Evolutionary conservation across 202 grass and related monocot genomes (phyloP), one percentile per base, ranked within the genome.

Genomic region (Bolboschoenoplectus hybrid): DNA sequence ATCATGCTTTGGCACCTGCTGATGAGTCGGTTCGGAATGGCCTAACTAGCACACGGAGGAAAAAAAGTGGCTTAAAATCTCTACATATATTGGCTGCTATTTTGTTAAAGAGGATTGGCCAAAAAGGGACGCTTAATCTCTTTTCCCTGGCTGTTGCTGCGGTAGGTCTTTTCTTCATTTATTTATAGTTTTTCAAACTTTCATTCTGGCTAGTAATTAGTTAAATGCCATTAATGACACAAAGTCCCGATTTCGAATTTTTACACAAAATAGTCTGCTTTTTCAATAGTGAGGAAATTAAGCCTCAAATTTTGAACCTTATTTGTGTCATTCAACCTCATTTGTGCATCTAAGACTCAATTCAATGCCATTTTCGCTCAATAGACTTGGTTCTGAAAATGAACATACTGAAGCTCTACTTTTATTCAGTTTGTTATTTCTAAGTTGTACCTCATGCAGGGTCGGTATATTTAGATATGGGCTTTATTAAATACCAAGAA

Each of bases 1-100:
- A 82, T 9, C 73, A 82, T 16, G 83, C 56, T 9, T 12, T 57
- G 82, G 45, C 71, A 88, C 77, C 80, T 85, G 71, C 32, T 80
- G 61, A 71, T 43, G 84, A 41, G 41, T 69, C 20, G 43, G 80
- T 65, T 14, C 95, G 73, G 58, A 81, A 87, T 74, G 87, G 84
- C 41, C 84, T 88, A 85, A 36, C 60, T 38, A 84, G 34, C n/a
- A 78, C 46, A 17, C 89, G 70, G 46, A 85, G 67, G 14, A 92
- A 49, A 87, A 94, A 81, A 82, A 76, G 85, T 35, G 65, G 89
- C 61, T 79, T 96, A 5, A 94, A 88, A 83, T 96, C 97, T 85
- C n/a, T 99, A 57, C 93, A 96, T 86, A 85, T 94, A 91, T 53
- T 99, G 78, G 89, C 93, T 67, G 86, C 91, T 85, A 99, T 96